Conservation (phyloP, 2,329 filamentous ascomycete genomes). For the Aspergillus aculeatinus region DNA sequence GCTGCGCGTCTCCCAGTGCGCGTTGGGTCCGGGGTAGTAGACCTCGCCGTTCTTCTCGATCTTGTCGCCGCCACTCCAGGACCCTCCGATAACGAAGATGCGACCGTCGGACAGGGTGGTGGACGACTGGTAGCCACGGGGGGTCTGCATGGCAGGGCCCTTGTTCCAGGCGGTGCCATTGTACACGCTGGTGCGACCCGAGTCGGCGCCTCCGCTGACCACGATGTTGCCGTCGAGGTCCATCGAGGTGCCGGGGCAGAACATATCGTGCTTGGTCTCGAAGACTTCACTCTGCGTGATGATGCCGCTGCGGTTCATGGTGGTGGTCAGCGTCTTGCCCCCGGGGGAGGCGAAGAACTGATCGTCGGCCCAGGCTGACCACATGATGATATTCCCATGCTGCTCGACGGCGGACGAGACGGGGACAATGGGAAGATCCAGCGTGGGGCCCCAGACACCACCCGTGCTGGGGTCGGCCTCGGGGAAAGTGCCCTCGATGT, state of each 20-base stretch:
- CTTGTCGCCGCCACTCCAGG: slow-evolving; percentile 51
- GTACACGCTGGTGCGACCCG: slow-evolving; percentile 52
- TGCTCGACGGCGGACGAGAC: slow-evolving; percentile 23
- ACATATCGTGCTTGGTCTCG: slow-evolving; percentile 32
- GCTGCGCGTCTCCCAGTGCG: slow-evolving; percentile 47
- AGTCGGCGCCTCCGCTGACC: slow-evolving; percentile 55
- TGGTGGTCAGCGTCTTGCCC: slow-evolving; percentile 21
- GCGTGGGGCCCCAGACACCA: slow-evolving; percentile 25
- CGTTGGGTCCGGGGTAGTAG: slow-evolving; percentile 47
- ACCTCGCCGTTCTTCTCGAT: slow-evolving; percentile 57
- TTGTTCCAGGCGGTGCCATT: slow-evolving; percentile 42
- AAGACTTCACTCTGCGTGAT: slow-evolving; percentile 20
- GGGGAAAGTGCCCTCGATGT: slow-evolving; percentile 11
- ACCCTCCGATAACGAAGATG: slow-evolving; percentile 61
- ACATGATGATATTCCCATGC: slow-evolving; percentile 12
- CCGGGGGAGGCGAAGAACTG: slow-evolving; percentile 19
- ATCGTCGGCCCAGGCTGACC: slow-evolving; percentile 21
- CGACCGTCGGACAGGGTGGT: slow-evolving; percentile 53
- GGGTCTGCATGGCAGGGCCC: slow-evolving; percentile 46
- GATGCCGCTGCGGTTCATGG: slow-evolving; percentile 39
- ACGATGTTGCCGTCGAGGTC: slow-evolving; percentile 38
- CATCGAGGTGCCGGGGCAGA: slow-evolving; percentile 28
- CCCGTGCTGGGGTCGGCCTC: slow-evolving; percentile 18
- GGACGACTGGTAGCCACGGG: slow-evolving; percentile 56
- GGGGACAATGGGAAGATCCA: slow-evolving; percentile 29